Conservation (phyloP, 2,329 filamentous ascomycete genomes). For the Sarocladium oryzae region DNA sequence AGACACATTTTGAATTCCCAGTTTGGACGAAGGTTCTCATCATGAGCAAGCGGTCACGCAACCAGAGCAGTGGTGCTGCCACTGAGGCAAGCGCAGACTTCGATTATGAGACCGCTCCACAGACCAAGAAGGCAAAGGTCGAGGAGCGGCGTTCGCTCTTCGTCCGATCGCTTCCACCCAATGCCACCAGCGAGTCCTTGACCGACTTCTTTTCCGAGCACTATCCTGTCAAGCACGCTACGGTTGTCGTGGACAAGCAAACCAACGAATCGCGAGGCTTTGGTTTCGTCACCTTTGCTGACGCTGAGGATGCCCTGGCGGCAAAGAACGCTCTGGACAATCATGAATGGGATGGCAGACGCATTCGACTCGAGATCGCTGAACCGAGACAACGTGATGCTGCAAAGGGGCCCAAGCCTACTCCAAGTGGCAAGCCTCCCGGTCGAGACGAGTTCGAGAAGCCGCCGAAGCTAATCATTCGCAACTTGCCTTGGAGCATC, state of each 20-base stretch:
- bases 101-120: slow-evolving; percentile 24
- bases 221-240: slow-evolving; percentile 91
- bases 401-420: slow-evolving; percentile 34
- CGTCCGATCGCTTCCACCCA: slow-evolving; percentile 75
- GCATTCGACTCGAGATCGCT: slow-evolving; percentile 80
- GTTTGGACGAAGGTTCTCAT: too few species aligned
- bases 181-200: slow-evolving; percentile 73
- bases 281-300: slow-evolving; percentile 95
- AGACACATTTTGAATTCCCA: not conserved
- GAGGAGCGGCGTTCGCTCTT: slow-evolving; percentile 72
- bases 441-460: slow-evolving; percentile 54
- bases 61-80: slow-evolving; percentile 25
- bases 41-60: slow-evolving; percentile 30
- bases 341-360: slow-evolving; percentile 68
- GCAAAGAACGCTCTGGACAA: slow-evolving; percentile 80
- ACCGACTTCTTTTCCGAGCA: slow-evolving; percentile 89
- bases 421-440: slow-evolving; percentile 41
- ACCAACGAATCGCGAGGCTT: slow-evolving; percentile 88
- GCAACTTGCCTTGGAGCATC: slow-evolving; percentile 94
- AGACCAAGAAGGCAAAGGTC: slow-evolving; percentile 49
- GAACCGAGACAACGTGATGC: slow-evolving; percentile 70
- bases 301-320: slow-evolving; percentile 79
- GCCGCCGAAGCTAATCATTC: slow-evolving; percentile 74
- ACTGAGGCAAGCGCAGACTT: slow-evolving; percentile 23
- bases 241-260: slow-evolving; percentile 78